Evolutionary conservation across 2,329 filamentous ascomycete species (phyloP), one percentile per base, ranked within the genome.

Genomic region (Nothopassalora personata): DNA sequence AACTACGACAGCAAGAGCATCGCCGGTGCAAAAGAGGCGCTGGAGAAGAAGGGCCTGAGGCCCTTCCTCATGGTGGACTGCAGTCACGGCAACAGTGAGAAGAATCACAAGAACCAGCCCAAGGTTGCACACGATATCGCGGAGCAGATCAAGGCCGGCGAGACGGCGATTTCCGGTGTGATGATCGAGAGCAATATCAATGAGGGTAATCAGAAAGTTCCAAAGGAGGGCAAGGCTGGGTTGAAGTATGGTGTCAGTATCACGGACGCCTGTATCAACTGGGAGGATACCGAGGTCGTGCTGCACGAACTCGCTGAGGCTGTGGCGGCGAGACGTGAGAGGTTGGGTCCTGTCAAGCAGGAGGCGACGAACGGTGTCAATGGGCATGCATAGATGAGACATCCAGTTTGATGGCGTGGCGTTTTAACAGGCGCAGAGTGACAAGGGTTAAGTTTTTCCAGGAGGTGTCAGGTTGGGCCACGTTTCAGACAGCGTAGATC

Each of bases 151-250:
- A 82, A 87, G 56, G 84, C 83, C 59, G 94, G 94, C 36, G 93
- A 97, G 79, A 83, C 83, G 3, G 88, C 81, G 52, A 94, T 99
- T 71, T 93, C 97, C 85, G 94, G 94, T 70, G 90, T 97, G 60
- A 99, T 99, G 94, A 96, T 99, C 70, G 94, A 99, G 81, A 95
- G 90, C 76, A 90, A 97, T 76, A 95, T 97, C 77, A 88, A 93
- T 70, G 93, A 97, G 79, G 87, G 92, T 66, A 89, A 83, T 76
- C 94, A 99, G 75, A 97, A 97, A 76, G 90, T 97, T 3, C 90
- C 92, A 34, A 81, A 86, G 57, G 90, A 96, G 77, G 93, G 92
- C 71, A 91, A 89, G 75, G 81, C 83, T 8, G 91, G 87, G 34
- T 83, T 97, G 62, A 88, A 96, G 79, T 92, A 96, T 76, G 94